Evolutionary conservation across 176 grass and related monocot species (phyloP), one percentile per base, ranked within the genome.

Genomic region (Aegilops umbellulata): DNA sequence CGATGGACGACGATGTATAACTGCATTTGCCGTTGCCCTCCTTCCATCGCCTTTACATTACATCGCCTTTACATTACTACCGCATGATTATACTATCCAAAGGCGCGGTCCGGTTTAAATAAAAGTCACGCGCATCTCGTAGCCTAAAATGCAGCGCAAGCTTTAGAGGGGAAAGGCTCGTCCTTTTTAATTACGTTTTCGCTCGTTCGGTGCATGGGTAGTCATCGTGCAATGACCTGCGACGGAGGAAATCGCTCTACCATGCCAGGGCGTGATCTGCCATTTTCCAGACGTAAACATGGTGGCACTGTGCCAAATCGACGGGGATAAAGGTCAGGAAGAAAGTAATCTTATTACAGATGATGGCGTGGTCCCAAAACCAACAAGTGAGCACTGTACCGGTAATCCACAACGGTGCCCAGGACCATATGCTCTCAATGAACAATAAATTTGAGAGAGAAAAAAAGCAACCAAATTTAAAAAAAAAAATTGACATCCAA

Each of bases 281-380:
- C 27, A 9, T 65, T 55, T 19, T 89, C 47, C 32, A 27, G 44
- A 49, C 22, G 38, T 30, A 58, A 77, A 60, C 78, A 27, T 58
- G 67, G 65, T 20, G 42, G 71, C 27, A 53, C 24, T 12, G 16
- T 32, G 49, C 27, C 34, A 46, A 80, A 35, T 49, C 4, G 46
- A 42, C 83, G 15, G 46, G n/a, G 65, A 46, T n/a, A 72, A 23
- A 62, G 49, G 11, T 27, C 14, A 6, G 27, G 80, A 31, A 82
- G 23, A 6, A 14, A 7, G 7, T 47, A 38, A 69, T 64, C 31
- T 22, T 16, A 2, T 23, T 25, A n/a, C 22, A 57, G 84, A 41
- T 72, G 53, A 70, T 83, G 65, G 16, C 86, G 70, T 72, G 27
- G 22, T 16, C 46, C 25, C 65, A 68, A 67, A 83, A 13, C 42